phyloP scores from a whole-genome alignment of 2,329 filamentous ascomycete species.

The Trichophyton verrucosum region DNA sequence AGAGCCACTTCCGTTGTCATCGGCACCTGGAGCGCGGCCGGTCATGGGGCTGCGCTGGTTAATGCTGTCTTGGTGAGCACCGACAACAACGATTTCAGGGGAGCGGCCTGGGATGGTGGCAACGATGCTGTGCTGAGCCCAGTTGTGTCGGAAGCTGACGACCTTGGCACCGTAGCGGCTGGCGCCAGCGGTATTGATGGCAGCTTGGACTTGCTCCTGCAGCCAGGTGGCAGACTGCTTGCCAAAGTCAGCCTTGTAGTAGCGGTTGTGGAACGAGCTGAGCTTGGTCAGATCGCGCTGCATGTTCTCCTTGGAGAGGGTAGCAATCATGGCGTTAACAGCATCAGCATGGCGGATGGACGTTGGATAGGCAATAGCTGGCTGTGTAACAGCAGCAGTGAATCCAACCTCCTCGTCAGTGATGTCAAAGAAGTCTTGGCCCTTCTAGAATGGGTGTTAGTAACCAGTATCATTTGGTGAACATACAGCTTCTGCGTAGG shows the following conservation, averaged over 20 bases:
- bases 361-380: conserved; percentile 49
- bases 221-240: conserved; percentile 77
- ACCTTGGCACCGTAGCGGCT: conserved; percentile 54
- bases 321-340: conserved; percentile 54
- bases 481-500: too few species aligned
- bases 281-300: conserved; percentile 59
- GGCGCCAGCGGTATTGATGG: conserved; percentile 60
- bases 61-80: conserved; percentile 89
- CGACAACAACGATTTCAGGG: conserved; percentile 75
- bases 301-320: conserved; percentile 67
- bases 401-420: conserved; percentile 53
- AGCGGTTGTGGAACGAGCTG: conserved; percentile 48
- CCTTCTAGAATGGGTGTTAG: conserved; percentile 45
- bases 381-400: conserved; percentile 30
- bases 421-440: conserved; percentile 87
- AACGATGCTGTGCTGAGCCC: conserved; percentile 85
- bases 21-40: conserved; percentile 75
- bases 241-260: conserved; percentile 53
- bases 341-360: conserved; percentile 50
- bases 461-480: background rate
- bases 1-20: conserved; percentile 85
- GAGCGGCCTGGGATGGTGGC: conserved; percentile 78
- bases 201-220: conserved; percentile 57
- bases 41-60: conserved; percentile 62
- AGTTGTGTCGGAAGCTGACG: conserved; percentile 64